Evolutionary conservation across 768 basidiomycete genomes (phyloP).

Genomic region (Phanerochaete carnosa): DNA sequence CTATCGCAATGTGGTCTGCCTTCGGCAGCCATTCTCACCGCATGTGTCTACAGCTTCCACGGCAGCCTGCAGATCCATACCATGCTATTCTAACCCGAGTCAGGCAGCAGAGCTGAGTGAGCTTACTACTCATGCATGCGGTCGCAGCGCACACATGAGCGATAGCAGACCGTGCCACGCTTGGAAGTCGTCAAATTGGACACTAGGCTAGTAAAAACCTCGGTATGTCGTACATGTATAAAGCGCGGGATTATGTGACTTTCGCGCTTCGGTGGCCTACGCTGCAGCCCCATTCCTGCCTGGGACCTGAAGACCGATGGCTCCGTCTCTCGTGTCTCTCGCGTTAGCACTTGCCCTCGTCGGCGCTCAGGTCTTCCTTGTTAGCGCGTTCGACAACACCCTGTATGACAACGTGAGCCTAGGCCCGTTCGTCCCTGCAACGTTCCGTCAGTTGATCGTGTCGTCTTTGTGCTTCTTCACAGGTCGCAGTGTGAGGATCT

Average conservation of each 20-base stretch:
- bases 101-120: neutral
- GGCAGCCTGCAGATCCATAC: neutral
- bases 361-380: constrained; percentile 11
- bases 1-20: constrained; percentile 9
- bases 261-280: neutral
- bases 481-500: constrained; percentile 54
- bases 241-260: neutral
- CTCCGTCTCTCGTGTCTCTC: neutral
- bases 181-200: neutral
- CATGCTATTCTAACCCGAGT: neutral
- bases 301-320: neutral
- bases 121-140: neutral
- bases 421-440: constrained; percentile 1
- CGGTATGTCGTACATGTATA: neutral
- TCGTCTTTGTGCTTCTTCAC: constrained; percentile 1
- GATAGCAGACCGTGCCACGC: neutral
- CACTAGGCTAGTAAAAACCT: neutral
- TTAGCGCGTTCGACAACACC: constrained; percentile 44
- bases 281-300: constrained; percentile 1
- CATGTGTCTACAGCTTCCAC: constrained; percentile 6
- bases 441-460: constrained; percentile 2
- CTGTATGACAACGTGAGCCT: constrained; percentile 60
- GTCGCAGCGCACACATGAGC: neutral
- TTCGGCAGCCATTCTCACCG: constrained; percentile 5
- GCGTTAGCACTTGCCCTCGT: constrained; percentile 10